Evolutionary conservation across 2,329 filamentous ascomycete species (phyloP).

Genomic region (Cyclaneusma minus): DNA sequence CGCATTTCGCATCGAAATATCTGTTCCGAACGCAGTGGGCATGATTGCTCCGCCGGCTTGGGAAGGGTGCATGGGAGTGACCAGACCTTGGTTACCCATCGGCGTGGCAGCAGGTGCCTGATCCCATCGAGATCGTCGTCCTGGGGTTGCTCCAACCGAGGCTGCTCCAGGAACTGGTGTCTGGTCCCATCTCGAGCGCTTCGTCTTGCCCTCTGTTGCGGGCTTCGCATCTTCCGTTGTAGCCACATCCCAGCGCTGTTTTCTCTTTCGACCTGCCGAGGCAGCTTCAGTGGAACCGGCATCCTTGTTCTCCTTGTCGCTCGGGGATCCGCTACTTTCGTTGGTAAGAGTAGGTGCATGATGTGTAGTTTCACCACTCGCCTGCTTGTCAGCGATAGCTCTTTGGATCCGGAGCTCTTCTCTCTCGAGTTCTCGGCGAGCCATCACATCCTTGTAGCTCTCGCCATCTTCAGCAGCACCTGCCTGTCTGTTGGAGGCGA

Average conservation of each 20-base stretch:
- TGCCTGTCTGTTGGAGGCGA: constrained; percentile 58
- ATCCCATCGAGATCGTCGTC: constrained; percentile 81
- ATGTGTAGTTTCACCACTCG: constrained; percentile 39
- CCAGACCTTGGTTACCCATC: constrained; percentile 56
- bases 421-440: constrained; percentile 73
- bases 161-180: constrained; percentile 44
- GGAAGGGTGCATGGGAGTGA: constrained; percentile 62
- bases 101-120: constrained; percentile 73
- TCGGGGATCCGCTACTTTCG: constrained; percentile 31
- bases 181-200: constrained; percentile 76
- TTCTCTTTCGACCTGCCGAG: constrained; percentile 58
- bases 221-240: constrained; percentile 33
- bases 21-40: constrained; percentile 59
- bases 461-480: constrained; percentile 55
- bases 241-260: constrained; percentile 85
- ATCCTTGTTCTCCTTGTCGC: constrained; percentile 59
- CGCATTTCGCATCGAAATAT: constrained; percentile 65
- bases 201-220: constrained; percentile 38
- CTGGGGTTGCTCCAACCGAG: constrained; percentile 40
- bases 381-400: constrained; percentile 57
- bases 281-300: constrained; percentile 50
- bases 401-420: constrained; percentile 80
- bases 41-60: constrained; percentile 35
- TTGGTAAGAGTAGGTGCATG: constrained; percentile 58
- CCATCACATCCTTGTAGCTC: constrained; percentile 85